Conservation (phyloP, 2,329 filamentous ascomycete genomes). For the Pseudodiploospora longispora region DNA sequence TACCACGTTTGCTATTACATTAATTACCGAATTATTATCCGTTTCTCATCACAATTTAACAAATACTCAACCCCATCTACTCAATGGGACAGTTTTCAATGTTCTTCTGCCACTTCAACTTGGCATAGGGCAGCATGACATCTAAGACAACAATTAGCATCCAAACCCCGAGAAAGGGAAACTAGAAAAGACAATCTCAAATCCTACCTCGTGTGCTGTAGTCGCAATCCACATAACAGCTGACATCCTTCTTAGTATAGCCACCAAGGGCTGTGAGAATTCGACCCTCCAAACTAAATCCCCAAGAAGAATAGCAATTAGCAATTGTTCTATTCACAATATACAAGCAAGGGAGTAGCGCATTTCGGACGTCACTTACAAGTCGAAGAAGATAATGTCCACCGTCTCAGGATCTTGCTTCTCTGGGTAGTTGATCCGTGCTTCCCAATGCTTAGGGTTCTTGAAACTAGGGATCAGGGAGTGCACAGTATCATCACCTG, state of each 20-base stretch:
- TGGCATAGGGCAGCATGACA: slow-evolving; percentile 31
- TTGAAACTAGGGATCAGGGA: slow-evolving; percentile 35
- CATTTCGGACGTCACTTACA: slow-evolving; percentile 23
- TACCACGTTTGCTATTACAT: too few species aligned
- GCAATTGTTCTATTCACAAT: too few species aligned
- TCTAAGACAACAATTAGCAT: slow-evolving; percentile 13
- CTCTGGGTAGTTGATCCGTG: slow-evolving; percentile 37
- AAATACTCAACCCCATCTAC: background rate
- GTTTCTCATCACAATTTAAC: background rate
- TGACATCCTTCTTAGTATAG: slow-evolving; percentile 26
- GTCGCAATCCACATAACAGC: slow-evolving; percentile 30
- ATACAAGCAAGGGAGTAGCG: too few species aligned
- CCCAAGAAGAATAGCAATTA: too few species aligned
- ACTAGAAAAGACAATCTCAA: too few species aligned
- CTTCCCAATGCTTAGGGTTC: slow-evolving; percentile 43
- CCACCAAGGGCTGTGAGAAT: slow-evolving; percentile 28
- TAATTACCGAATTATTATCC: background rate
- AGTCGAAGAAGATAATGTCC: slow-evolving; percentile 47
- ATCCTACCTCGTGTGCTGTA: slow-evolving; percentile 27
- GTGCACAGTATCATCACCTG: slow-evolving; percentile 48
- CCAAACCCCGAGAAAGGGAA: background rate
- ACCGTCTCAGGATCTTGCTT: slow-evolving; percentile 36
- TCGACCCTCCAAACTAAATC: slow-evolving; percentile 27
- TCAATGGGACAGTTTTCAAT: slow-evolving; percentile 26
- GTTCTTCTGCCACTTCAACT: slow-evolving; percentile 28